Conservation (phyloP, 2,329 filamentous ascomycete species). For the Verticillium tricorpus region DNA sequence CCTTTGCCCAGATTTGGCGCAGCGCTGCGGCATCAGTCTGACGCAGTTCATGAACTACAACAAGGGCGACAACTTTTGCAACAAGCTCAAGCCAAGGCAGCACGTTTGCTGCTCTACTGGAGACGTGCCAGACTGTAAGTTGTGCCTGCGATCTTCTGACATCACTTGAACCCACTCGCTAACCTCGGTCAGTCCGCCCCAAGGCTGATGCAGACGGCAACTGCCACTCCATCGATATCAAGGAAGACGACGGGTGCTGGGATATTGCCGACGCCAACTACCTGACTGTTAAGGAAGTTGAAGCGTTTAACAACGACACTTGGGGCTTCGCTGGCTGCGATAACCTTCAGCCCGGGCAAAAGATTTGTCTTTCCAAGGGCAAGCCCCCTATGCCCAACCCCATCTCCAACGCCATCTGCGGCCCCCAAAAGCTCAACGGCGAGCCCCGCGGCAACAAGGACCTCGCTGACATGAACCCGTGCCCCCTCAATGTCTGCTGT, state of each 20-base stretch:
- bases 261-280: slow-evolving; percentile 24
- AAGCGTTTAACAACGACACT: slow-evolving; percentile 29
- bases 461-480: slow-evolving; percentile 20
- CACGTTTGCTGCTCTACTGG: slow-evolving; percentile 18
- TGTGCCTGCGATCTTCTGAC: background rate
- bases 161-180: slow-evolving; percentile 10
- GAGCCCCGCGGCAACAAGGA: slow-evolving; percentile 7
- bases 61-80: slow-evolving; percentile 16
- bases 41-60: slow-evolving; percentile 35
- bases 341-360: slow-evolving; percentile 17
- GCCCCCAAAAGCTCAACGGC: slow-evolving; percentile 18
- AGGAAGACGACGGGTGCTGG: slow-evolving; percentile 27
- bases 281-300: slow-evolving; percentile 31
- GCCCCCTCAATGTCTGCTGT: slow-evolving; percentile 23
- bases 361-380: slow-evolving; percentile 29
- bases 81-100: slow-evolving; percentile 20
- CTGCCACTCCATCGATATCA: slow-evolving; percentile 30
- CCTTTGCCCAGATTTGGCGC: slow-evolving; percentile 11
- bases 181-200: slow-evolving; percentile 25
- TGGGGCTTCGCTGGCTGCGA: slow-evolving; percentile 32
- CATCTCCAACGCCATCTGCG: slow-evolving; percentile 24
- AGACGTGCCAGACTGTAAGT: too few relatives aligned
- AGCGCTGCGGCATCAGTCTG: slow-evolving; percentile 31
- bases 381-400: slow-evolving; percentile 26
- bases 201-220: slow-evolving; percentile 24